Conservation (phyloP, 331 rosid genomes). For the Rhamnella rubrinervis region DNA sequence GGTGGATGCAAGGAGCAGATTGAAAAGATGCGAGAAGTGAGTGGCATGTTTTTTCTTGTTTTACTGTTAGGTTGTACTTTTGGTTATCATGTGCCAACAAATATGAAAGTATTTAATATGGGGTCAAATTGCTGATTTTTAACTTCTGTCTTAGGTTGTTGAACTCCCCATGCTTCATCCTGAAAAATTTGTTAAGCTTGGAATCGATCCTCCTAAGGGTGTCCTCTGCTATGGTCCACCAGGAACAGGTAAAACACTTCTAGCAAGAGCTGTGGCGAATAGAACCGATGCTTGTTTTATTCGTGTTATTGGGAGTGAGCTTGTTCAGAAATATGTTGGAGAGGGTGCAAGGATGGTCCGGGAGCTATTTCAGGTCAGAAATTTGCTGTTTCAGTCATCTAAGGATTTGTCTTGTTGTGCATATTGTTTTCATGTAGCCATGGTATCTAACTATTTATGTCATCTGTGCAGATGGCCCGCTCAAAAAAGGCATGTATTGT, state of each 20-base stretch:
- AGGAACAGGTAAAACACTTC: slow-evolving; percentile 94
- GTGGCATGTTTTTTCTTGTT: slow-evolving; percentile 8
- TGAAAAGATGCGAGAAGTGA: slow-evolving; percentile 93
- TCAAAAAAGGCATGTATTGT: slow-evolving; percentile 96
- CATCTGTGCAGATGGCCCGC: slow-evolving; percentile 78
- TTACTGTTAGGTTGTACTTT: background rate
- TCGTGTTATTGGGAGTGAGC: slow-evolving; percentile 99
- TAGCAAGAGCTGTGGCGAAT: slow-evolving; percentile 97
- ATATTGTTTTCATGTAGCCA: background rate
- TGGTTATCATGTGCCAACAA: background rate
- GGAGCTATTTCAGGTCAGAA: slow-evolving; percentile 85
- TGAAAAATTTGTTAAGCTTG: slow-evolving; percentile 98
- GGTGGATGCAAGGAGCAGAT: slow-evolving; percentile 98
- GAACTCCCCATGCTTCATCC: slow-evolving; percentile 99
- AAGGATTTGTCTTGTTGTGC: slow-evolving; percentile 1
- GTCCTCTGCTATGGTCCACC: slow-evolving; percentile 99
- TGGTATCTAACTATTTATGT: slow-evolving; percentile 18
- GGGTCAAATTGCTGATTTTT: slow-evolving; percentile 20
- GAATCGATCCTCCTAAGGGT: slow-evolving; percentile 99
- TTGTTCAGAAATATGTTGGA: slow-evolving; percentile 95
- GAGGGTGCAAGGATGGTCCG: slow-evolving; percentile 99
- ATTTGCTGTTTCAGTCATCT: background rate
- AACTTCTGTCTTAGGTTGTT: slow-evolving; percentile 61
- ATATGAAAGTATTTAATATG: background rate
- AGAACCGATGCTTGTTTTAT: slow-evolving; percentile 98